Evolutionary conservation across 176 grass and related monocot species (phyloP).

Genomic region (Pharus latifolius): DNA sequence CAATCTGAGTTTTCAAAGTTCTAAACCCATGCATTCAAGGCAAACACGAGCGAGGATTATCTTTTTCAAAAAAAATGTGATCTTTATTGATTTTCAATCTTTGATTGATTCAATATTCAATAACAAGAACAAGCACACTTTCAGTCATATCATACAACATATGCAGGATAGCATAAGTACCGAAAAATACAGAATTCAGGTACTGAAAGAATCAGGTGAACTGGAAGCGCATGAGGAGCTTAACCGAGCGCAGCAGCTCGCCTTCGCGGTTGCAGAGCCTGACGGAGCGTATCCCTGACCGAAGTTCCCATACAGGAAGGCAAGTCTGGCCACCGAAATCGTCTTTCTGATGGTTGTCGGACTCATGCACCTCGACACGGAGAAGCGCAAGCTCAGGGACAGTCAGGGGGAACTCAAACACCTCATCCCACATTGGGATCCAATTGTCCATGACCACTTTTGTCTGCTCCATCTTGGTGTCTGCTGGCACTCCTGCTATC

Average conservation of each 20-base stretch:
- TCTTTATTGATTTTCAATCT: neutral
- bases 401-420: constrained; percentile 38
- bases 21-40: neutral
- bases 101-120: neutral
- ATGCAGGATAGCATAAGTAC: neutral
- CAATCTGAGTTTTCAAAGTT: neutral
- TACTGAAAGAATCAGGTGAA: neutral
- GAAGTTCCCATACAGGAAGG: constrained; percentile 72
- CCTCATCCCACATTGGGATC: constrained; percentile 72
- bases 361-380: constrained; percentile 71
- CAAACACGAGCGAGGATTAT: neutral
- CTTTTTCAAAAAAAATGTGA: neutral
- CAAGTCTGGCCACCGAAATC: constrained; percentile 74
- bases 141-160: neutral
- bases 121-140: neutral
- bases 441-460: constrained; percentile 45
- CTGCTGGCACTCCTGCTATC: constrained; percentile 46
- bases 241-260: constrained; percentile 42
- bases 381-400: constrained; percentile 77
- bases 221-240: constrained; percentile 71
- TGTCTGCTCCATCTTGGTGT: constrained; percentile 54
- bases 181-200: neutral
- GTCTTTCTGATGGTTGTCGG: constrained; percentile 55
- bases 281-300: constrained; percentile 41
- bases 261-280: constrained; percentile 36